A percentile compares a stretch with the other conserved stretches of the same genome.
Evolutionary conservation across 306 rosid species (phyloP).

Genomic region (Delonix regia): DNA sequence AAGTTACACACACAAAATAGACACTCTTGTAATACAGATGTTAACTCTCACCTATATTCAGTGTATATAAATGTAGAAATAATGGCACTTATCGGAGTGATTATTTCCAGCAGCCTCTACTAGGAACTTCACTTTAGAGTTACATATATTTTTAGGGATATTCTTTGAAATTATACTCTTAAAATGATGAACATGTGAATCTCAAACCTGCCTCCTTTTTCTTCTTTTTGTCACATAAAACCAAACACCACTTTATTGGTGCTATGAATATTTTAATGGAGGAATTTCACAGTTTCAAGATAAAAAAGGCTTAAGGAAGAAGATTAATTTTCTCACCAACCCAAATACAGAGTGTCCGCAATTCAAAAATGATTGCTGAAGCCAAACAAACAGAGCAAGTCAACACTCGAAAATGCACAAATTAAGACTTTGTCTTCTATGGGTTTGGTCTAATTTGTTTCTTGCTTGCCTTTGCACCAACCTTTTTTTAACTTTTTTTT

Average conservation of each 20-base stretch:
- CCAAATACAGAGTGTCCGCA: not conserved
- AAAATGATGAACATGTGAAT: no score
- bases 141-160: no score
- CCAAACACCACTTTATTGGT: no score
- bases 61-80: not conserved
- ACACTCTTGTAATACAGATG: not conserved
- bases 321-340: conserved; percentile 19
- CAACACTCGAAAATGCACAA: not conserved
- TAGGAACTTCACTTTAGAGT: no score
- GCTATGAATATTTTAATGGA: no score
- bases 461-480: conserved; percentile 27
- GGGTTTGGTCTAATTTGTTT: not conserved
- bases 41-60: no score
- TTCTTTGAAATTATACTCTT: no score
- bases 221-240: no score
- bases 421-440: not conserved
- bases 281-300: not conserved
- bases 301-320: not conserved
- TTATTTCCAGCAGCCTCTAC: no score
- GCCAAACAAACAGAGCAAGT: not conserved
- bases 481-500: conserved; percentile 17
- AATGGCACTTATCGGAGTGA: no score
- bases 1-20: not conserved
- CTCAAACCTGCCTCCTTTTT: no score
- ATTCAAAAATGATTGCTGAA: conserved; percentile 25